These are phyloP conservation scores for Phytophthora idaei DNA, from an alignment of 352 stramenopile species.

Conservation along the genomic window DNA sequence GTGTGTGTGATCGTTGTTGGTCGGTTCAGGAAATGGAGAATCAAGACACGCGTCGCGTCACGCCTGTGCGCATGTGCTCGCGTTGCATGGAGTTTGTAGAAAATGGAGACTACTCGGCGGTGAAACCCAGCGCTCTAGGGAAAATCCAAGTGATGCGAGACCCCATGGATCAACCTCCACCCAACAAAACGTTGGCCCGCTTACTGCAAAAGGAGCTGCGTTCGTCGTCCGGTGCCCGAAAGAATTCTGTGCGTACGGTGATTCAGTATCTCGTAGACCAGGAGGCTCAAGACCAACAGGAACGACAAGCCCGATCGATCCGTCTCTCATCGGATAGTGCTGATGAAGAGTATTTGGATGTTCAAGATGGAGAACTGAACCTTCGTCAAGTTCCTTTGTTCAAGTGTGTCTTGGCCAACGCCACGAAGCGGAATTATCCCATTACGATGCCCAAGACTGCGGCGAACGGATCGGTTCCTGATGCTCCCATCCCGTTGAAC, in stretches of 20 bases:
- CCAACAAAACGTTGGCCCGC: conserved; percentile 26
- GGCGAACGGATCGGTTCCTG: conserved; percentile 27
- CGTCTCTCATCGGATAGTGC: conserved; percentile 24
- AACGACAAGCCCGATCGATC: conserved; percentile 14
- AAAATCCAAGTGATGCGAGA: conserved; percentile 24
- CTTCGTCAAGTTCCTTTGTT: conserved; percentile 36
- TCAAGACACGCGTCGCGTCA: conserved; percentile 18
- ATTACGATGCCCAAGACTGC: conserved; percentile 35
- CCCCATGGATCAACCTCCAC: conserved; percentile 16
- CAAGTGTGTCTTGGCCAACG: conserved; percentile 51
- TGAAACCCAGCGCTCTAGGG: conserved; percentile 21
- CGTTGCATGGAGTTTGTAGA: conserved; percentile 60
- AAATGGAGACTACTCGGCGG: conserved; percentile 46
- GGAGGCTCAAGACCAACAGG: conserved; percentile 21
- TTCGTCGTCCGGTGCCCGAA: conserved; percentile 26
- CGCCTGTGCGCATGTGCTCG: conserved; percentile 45
- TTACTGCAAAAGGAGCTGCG: conserved; percentile 31
- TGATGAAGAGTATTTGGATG: conserved; percentile 33
- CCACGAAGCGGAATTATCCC: conserved; percentile 43
- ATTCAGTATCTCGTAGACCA: conserved; percentile 58
- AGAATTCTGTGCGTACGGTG: conserved; percentile 48
- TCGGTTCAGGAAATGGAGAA: conserved; percentile 37
- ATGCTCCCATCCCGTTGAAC: conserved; percentile 41
- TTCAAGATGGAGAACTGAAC: conserved; percentile 14
- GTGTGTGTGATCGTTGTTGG: conserved; percentile 41